phyloP scores from a whole-genome alignment of 2,329 filamentous ascomycete species.

The Drechslerella stenobrocha region DNA sequence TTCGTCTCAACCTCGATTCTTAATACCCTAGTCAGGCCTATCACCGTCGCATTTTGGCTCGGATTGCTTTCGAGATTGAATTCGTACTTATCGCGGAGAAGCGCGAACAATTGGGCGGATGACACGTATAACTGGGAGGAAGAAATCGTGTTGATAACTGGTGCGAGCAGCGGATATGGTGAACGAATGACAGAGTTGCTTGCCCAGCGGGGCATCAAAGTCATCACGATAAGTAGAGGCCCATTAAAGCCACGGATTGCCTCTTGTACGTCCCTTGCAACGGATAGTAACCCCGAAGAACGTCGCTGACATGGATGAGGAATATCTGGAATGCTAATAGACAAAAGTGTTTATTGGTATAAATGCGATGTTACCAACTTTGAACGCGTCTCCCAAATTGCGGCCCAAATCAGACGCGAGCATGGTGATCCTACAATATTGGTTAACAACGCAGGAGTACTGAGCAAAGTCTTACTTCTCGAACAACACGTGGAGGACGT shows the following conservation, averaged over 20 bases:
- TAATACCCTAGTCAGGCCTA: background rate
- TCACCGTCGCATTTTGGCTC: constrained; percentile 1
- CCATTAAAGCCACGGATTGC: constrained; percentile 9
- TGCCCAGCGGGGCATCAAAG: constrained; percentile 8
- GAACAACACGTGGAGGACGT: constrained; percentile 6
- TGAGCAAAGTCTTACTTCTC: constrained; percentile 28
- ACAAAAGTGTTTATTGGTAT: constrained; percentile 13
- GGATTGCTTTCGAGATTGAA: background rate
- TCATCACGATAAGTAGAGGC: constrained; percentile 1
- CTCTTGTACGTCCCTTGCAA: constrained; percentile 4
- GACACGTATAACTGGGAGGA: constrained; percentile 24
- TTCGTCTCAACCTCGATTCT: background rate
- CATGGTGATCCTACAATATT: constrained; percentile 56
- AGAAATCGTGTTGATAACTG: constrained; percentile 21
- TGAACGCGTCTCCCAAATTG: background rate
- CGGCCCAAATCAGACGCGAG: constrained; percentile 54
- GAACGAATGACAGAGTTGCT: constrained; percentile 12
- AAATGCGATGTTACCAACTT: constrained; percentile 8
- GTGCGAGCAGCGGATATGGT: constrained; percentile 15
- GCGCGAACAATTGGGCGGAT: constrained; percentile 12
- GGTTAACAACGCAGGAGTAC: constrained; percentile 57
- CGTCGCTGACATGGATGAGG: background rate
- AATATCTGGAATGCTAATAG: constrained; percentile 6
- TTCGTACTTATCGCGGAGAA: constrained; percentile 15
- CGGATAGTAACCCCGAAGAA: no score